phyloP scores from a whole-genome alignment of 805 yeast species.

The Candida loeiensis region DNA sequence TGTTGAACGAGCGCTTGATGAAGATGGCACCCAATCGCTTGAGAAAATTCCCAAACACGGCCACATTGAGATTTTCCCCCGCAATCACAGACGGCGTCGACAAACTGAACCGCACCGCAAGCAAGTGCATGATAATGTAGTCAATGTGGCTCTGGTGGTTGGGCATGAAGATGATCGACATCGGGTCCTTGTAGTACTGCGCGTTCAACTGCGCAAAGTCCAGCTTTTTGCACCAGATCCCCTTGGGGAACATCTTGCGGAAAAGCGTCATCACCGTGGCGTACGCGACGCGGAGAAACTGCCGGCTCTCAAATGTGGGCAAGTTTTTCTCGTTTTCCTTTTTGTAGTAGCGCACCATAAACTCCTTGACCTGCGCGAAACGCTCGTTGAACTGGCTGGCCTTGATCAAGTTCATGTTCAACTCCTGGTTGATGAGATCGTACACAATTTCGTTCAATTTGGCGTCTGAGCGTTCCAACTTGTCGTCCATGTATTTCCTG shows the following conservation, averaged over 20 bases:
- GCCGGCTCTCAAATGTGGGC: conserved; percentile 27
- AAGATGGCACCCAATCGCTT: conserved; percentile 54
- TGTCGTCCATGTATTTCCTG: conserved; percentile 29
- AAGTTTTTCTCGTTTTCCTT: conserved; percentile 34
- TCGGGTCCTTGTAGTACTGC: conserved; percentile 35
- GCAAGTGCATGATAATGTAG: conserved; percentile 54
- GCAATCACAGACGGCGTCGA: conserved; percentile 58
- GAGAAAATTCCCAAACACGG: conserved; percentile 49
- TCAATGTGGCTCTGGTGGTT: conserved; percentile 63
- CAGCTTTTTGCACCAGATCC: conserved; percentile 35
- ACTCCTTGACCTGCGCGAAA: conserved; percentile 34
- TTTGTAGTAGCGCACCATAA: conserved; percentile 37
- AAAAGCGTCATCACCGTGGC: conserved; percentile 34
- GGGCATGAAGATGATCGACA: conserved; percentile 50
- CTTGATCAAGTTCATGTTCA: conserved; percentile 34
- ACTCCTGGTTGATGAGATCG: conserved; percentile 34
- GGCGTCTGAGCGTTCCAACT: conserved; percentile 30
- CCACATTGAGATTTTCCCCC: conserved; percentile 63
- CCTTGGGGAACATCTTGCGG: conserved; percentile 39
- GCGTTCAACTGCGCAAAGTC: conserved; percentile 30
- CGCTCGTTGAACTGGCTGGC: conserved; percentile 30
- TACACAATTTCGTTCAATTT: conserved; percentile 34
- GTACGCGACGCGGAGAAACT: conserved; percentile 34
- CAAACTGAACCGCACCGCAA: conserved; percentile 50
- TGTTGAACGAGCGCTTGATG: conserved; percentile 49